These are phyloP conservation scores for Mycena citricolor DNA, from an alignment of 1,284 basidiomycete species.

Conservation along the genomic window DNA sequence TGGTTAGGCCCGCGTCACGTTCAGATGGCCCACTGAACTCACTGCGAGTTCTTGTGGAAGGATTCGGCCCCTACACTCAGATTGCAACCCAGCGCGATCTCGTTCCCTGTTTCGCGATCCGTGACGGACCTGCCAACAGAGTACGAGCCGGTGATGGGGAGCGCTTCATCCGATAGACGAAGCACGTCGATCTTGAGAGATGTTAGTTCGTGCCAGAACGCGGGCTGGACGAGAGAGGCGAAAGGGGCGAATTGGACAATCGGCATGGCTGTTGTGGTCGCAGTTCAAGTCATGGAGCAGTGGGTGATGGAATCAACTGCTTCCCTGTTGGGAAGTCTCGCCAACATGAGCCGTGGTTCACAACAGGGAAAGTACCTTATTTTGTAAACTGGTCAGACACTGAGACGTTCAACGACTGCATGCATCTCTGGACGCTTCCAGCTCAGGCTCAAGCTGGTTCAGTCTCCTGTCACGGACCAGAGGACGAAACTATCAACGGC, in stretches of 20 bases:
- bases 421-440: no score
- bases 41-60: slow-evolving; percentile 45
- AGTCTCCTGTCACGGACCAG: no score
- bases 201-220: slow-evolving; percentile 93
- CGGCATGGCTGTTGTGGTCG: slow-evolving; percentile 33
- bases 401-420: no score
- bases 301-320: no score
- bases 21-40: slow-evolving; percentile 23
- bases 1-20: slow-evolving; percentile 6
- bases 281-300: background rate
- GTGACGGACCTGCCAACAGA: slow-evolving; percentile 67
- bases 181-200: slow-evolving; percentile 90
- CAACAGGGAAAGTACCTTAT: no score
- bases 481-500: no score
- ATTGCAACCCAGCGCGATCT: slow-evolving; percentile 62
- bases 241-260: slow-evolving; percentile 88
- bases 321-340: no score
- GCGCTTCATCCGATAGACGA: slow-evolving; percentile 74
- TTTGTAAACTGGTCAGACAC: no score
- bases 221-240: slow-evolving; percentile 82
- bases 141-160: slow-evolving; percentile 71
- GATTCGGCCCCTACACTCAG: slow-evolving; percentile 60
- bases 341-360: no score
- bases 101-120: slow-evolving; percentile 72
- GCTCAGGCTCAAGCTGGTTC: no score